Conservation (phyloP, 768 basidiomycete genomes). For the Tylopilus rubrobrunneus region DNA sequence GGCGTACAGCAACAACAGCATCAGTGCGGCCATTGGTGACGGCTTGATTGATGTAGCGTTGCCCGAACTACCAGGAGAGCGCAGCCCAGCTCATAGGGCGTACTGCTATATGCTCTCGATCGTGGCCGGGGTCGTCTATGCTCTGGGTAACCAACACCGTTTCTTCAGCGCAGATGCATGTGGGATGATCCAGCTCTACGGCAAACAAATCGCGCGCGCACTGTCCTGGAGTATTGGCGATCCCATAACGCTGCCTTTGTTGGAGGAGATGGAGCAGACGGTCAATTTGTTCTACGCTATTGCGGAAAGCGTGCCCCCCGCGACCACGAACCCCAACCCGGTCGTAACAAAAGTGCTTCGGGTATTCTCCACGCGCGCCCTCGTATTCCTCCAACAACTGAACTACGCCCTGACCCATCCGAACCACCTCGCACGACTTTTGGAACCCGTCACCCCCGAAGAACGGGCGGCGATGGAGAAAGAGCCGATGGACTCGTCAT, state of each 20-base stretch:
- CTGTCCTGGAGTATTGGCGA: constrained; percentile 82
- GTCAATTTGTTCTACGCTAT: constrained; percentile 76
- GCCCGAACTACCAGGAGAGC: constrained; percentile 68
- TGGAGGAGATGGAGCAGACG: constrained; percentile 83
- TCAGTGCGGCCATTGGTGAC: constrained; percentile 64
- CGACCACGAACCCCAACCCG: constrained; percentile 28
- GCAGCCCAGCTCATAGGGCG: constrained; percentile 72
- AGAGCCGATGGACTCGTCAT: constrained; percentile 38
- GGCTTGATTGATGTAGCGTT: constrained; percentile 66
- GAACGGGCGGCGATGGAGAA: constrained; percentile 70
- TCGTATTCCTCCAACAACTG: constrained; percentile 78
- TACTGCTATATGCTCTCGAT: constrained; percentile 81
- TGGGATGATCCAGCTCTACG: constrained; percentile 81
- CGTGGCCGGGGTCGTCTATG: constrained; percentile 64
- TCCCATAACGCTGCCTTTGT: constrained; percentile 64
- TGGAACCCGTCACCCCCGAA: constrained; percentile 76
- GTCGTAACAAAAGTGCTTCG: constrained; percentile 58
- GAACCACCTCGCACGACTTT: constrained; percentile 75
- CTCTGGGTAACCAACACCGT: constrained; percentile 62
- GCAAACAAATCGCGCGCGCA: constrained; percentile 69
- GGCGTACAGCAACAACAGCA: constrained; percentile 79
- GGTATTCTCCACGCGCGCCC: constrained; percentile 63
- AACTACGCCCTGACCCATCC: constrained; percentile 92
- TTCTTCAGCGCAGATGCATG: constrained; percentile 84
- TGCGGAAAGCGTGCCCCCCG: constrained; percentile 40